These are phyloP conservation scores for Fusarium piperis DNA, from an alignment of 2,329 filamentous ascomycete species.

Conservation along the genomic window DNA sequence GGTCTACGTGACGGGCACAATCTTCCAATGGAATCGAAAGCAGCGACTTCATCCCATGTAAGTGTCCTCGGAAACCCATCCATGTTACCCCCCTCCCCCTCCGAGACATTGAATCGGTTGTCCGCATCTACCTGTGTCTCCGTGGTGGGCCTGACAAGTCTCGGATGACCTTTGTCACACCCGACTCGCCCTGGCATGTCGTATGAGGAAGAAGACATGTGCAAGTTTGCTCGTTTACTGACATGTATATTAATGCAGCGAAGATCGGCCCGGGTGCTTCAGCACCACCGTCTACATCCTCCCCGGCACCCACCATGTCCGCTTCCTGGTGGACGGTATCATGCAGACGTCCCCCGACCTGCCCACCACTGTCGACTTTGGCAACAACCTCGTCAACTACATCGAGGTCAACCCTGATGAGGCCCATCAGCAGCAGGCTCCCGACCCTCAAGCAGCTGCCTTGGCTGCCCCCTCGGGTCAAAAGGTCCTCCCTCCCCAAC, in stretches of 20 bases:
- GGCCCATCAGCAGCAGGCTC: conserved; percentile 50
- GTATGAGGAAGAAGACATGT: neutral
- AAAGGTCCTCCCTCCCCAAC: neutral
- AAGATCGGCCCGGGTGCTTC: conserved; percentile 70
- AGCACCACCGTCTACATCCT: conserved; percentile 83
- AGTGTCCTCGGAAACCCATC: conserved; percentile 53
- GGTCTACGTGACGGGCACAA: conserved; percentile 96
- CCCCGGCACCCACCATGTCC: conserved; percentile 94
- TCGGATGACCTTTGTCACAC: conserved; percentile 35
- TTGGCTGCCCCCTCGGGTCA: conserved; percentile 1
- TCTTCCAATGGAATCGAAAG: conserved; percentile 97
- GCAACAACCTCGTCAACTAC: conserved; percentile 98
- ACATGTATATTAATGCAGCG: conserved; percentile 49
- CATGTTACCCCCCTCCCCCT: conserved; percentile 8
- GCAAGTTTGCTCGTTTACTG: conserved; percentile 15
- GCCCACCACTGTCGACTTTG: conserved; percentile 96
- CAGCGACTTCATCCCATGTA: conserved; percentile 87
- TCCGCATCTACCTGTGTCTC: conserved; percentile 37
- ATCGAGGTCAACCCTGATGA: conserved; percentile 90
- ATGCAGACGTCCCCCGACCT: conserved; percentile 89
- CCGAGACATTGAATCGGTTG: conserved; percentile 38
- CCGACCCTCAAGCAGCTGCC: conserved; percentile 33
- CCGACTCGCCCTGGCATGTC: neutral
- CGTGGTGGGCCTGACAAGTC: conserved; percentile 34
- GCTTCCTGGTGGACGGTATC: conserved; percentile 93